Evolutionary conservation across 2,329 filamentous ascomycete genomes (phyloP).

Genomic region (Aureobasidium lini): DNA sequence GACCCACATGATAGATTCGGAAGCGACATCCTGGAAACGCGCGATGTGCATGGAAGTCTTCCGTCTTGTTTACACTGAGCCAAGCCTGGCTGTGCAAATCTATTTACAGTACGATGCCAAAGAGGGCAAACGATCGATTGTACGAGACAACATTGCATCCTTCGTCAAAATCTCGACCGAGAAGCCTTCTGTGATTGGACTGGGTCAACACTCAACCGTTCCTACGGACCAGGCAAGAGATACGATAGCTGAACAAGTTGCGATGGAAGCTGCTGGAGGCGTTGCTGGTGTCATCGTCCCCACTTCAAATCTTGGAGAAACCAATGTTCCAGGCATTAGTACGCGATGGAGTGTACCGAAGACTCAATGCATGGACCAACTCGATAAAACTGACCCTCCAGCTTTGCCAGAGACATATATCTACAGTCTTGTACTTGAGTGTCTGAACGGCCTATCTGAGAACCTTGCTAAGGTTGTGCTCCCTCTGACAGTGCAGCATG

Average conservation of each 20-base stretch:
- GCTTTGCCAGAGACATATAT: constrained; percentile 84
- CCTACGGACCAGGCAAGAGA: constrained; percentile 57
- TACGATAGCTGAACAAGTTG: constrained; percentile 67
- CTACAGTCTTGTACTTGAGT: constrained; percentile 81
- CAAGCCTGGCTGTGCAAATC: constrained; percentile 68
- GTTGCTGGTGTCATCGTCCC: constrained; percentile 80
- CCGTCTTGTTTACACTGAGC: constrained; percentile 74
- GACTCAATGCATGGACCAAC: constrained; percentile 82
- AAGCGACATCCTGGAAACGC: constrained; percentile 73
- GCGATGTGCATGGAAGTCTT: constrained; percentile 88
- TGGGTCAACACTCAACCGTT: constrained; percentile 80
- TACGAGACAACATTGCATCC: constrained; percentile 75
- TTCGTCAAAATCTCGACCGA: constrained; percentile 92
- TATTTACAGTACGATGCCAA: constrained; percentile 72
- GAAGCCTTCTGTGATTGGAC: constrained; percentile 78
- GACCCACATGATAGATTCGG: constrained; percentile 81
- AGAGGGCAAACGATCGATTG: constrained; percentile 63
- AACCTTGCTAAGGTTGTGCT: constrained; percentile 88
- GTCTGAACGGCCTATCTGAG: constrained; percentile 84
- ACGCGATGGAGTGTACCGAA: constrained; percentile 83
- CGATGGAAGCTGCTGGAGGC: constrained; percentile 72
- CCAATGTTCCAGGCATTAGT: constrained; percentile 69
- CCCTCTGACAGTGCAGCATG: constrained; percentile 77
- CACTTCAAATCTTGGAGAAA: constrained; percentile 57
- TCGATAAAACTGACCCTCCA: constrained; percentile 85